Evolutionary conservation across 2,329 filamentous ascomycete genomes (phyloP).

Genomic region (Pseudogymnoascus verrucosus): DNA sequence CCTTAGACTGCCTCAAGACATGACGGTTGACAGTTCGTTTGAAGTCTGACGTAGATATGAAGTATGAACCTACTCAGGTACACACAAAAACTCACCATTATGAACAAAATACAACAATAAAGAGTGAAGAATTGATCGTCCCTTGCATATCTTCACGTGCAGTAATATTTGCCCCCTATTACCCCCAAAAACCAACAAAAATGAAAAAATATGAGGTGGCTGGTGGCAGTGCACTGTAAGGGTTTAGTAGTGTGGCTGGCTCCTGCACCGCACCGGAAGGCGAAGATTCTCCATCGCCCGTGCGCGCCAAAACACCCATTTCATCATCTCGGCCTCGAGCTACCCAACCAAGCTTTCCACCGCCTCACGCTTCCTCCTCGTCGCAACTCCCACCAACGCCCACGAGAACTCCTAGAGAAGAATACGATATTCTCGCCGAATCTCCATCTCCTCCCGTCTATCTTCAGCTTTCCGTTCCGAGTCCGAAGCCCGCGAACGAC

Average conservation of each 20-base stretch:
- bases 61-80: background rate
- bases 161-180: background rate
- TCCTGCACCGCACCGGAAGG: background rate
- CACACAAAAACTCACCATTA: background rate
- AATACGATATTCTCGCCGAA: background rate
- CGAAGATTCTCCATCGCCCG: constrained; percentile 2
- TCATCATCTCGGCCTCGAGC: constrained; percentile 1
- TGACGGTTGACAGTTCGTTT: background rate
- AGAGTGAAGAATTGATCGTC: background rate
- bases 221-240: background rate
- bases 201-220: background rate
- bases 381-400: background rate
- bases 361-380: background rate
- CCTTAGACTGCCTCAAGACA: background rate
- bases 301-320: constrained; percentile 1
- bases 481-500: background rate
- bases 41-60: background rate
- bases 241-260: constrained; percentile 3
- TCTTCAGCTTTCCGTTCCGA: background rate
- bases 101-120: background rate
- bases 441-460: background rate
- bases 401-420: background rate
- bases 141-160: background rate
- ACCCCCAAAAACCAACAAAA: background rate
- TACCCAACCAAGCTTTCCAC: constrained; percentile 1